Percentiles rank a stretch among this genome's conserved stretches.
Conservation (phyloP, 176 grass and related monocot genomes). For the Lolium perenne region DNA sequence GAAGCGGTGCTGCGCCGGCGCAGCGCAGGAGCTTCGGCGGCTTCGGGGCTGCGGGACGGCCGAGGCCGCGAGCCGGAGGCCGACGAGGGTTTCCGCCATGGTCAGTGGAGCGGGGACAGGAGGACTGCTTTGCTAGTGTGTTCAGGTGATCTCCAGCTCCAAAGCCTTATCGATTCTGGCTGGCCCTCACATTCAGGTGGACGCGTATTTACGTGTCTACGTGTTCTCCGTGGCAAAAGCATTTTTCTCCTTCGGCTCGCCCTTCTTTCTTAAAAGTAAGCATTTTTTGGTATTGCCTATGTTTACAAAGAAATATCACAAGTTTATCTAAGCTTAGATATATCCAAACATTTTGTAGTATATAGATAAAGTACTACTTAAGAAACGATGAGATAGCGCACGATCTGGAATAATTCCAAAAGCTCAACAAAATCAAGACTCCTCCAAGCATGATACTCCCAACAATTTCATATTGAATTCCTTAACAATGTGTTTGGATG, state of each 20-base stretch:
- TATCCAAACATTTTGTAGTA: too few relatives aligned
- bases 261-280: too few relatives aligned
- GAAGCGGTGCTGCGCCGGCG: not conserved
- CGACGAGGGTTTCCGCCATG: conserved; percentile 71
- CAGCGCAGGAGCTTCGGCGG: not conserved
- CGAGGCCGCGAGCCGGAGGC: conserved; percentile 35
- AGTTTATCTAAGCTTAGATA: too few relatives aligned
- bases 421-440: not conserved
- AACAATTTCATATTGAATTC: too few relatives aligned
- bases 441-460: not conserved
- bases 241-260: not conserved
- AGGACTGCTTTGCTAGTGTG: not conserved
- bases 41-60: not conserved
- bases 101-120: not conserved
- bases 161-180: conserved; percentile 53
- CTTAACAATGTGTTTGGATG: too few relatives aligned
- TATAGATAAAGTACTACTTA: too few relatives aligned
- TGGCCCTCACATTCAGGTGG: not conserved
- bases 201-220: not conserved
- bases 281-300: too few relatives aligned
- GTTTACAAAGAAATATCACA: too few relatives aligned
- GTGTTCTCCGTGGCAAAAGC: not conserved
- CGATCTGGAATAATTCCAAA: not conserved
- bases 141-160: conserved; percentile 10
- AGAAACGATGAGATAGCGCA: not conserved